Evolutionary conservation across 2,329 filamentous ascomycete species (phyloP).

Genomic region (Metarhizium album): DNA sequence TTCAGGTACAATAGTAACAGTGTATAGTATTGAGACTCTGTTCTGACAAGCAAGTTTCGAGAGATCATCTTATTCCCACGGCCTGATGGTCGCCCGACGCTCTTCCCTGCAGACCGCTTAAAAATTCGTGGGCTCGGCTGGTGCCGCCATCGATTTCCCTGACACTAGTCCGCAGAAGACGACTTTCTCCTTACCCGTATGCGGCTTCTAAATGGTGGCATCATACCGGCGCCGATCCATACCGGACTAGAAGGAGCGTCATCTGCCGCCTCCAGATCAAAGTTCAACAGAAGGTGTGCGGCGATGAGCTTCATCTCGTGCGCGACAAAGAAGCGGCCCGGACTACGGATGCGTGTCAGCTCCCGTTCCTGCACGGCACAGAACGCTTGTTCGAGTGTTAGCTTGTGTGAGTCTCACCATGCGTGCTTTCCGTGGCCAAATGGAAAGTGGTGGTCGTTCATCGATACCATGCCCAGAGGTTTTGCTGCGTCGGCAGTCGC

Average conservation of each 20-base stretch:
- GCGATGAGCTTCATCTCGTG: slow-evolving; percentile 46
- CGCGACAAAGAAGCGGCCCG: slow-evolving; percentile 45
- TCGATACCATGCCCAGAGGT: slow-evolving; percentile 39
- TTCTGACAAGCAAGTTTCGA: too few relatives aligned
- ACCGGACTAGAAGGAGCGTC: neutral
- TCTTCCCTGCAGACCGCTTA: too few relatives aligned
- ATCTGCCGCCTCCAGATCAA: slow-evolving; percentile 35
- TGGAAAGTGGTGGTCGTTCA: slow-evolving; percentile 36
- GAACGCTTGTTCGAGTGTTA: neutral
- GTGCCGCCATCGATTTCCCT: too few relatives aligned
- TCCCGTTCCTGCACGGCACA: neutral
- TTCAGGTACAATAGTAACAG: too few relatives aligned
- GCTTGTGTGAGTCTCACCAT: slow-evolving; percentile 15
- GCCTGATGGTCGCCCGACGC: too few relatives aligned
- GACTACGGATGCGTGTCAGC: slow-evolving; percentile 16
- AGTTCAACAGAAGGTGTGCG: slow-evolving; percentile 38
- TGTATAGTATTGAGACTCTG: too few relatives aligned
- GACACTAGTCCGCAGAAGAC: neutral
- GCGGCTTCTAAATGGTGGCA: neutral
- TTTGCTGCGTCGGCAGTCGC: slow-evolving; percentile 18
- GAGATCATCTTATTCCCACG: too few relatives aligned
- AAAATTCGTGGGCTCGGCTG: too few relatives aligned
- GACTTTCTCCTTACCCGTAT: neutral
- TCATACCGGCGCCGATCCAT: neutral
- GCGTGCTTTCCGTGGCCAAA: slow-evolving; percentile 50